These are phyloP conservation scores for Gleditsia sinensis DNA, from an alignment of 306 rosid species.

Conservation along the genomic window DNA sequence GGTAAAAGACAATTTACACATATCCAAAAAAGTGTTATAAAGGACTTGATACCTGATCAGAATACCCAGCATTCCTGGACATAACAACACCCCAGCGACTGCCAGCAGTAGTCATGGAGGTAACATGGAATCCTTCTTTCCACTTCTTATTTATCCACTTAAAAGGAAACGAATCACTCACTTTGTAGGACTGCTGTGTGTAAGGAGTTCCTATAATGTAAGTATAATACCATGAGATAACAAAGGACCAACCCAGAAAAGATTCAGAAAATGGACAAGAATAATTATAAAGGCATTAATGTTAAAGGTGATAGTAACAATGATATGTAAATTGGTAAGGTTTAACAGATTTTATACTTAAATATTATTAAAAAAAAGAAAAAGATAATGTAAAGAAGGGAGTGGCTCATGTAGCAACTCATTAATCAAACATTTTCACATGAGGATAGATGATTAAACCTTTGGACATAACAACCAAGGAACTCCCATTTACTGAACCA, in stretches of 20 bases:
- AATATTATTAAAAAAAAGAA: slow-evolving; percentile 1
- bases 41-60: slow-evolving; percentile 71
- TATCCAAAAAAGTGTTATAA: background rate
- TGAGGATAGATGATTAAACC: slow-evolving; percentile 46
- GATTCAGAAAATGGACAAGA: background rate
- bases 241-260: slow-evolving; percentile 20
- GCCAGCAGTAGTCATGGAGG: slow-evolving; percentile 96
- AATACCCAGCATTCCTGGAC: slow-evolving; percentile 93
- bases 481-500: slow-evolving; percentile 87
- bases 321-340: background rate
- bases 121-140: slow-evolving; percentile 97
- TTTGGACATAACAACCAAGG: slow-evolving; percentile 97
- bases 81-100: slow-evolving; percentile 96
- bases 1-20: background rate
- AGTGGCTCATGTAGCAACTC: slow-evolving; percentile 1
- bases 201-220: slow-evolving; percentile 72
- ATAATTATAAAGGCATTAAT: background rate
- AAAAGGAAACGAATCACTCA: slow-evolving; percentile 87
- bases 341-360: background rate
- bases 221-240: slow-evolving; percentile 22
- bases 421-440: background rate
- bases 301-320: background rate
- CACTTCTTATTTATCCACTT: slow-evolving; percentile 97
- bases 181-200: slow-evolving; percentile 93
- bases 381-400: background rate